Evolutionary conservation across 768 basidiomycete species (phyloP).

Genomic region (Termitomyces sp.): DNA sequence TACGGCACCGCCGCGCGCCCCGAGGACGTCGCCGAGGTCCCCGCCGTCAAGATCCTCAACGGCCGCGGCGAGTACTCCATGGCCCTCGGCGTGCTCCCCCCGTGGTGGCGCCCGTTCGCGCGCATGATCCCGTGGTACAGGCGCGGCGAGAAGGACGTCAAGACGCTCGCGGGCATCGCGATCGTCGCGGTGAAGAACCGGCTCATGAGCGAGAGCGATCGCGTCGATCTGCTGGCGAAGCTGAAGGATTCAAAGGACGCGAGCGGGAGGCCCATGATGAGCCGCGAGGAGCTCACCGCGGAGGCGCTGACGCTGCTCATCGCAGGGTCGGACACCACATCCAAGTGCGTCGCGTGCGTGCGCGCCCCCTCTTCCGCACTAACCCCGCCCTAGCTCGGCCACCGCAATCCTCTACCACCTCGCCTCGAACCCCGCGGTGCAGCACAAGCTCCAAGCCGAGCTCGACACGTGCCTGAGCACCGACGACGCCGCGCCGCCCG

Average conservation of each 20-base stretch:
- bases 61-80: constrained; percentile 86
- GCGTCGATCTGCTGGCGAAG: constrained; percentile 79
- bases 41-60: constrained; percentile 84
- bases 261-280: constrained; percentile 83
- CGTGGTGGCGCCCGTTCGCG: constrained; percentile 64
- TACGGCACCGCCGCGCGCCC: constrained; percentile 42
- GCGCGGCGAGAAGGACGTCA: constrained; percentile 60
- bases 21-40: constrained; percentile 54
- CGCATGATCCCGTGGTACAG: constrained; percentile 74
- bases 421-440: constrained; percentile 59
- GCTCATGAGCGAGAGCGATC: constrained; percentile 62
- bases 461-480: constrained; percentile 58
- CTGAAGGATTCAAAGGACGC: constrained; percentile 77
- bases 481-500: constrained; percentile 60
- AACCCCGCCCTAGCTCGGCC: constrained; percentile 55
- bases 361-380: too few relatives aligned
- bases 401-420: constrained; percentile 89
- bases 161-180: constrained; percentile 74
- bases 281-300: constrained; percentile 79
- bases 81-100: constrained; percentile 75
- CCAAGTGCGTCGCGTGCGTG: too few relatives aligned
- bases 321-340: constrained; percentile 90
- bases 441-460: constrained; percentile 73
- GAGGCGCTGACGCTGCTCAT: constrained; percentile 86
- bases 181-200: constrained; percentile 80